Evolutionary conservation across 371 early-diverging fungal genomes (phyloP).

Genomic region (Apophysomyces trapeziformis): DNA sequence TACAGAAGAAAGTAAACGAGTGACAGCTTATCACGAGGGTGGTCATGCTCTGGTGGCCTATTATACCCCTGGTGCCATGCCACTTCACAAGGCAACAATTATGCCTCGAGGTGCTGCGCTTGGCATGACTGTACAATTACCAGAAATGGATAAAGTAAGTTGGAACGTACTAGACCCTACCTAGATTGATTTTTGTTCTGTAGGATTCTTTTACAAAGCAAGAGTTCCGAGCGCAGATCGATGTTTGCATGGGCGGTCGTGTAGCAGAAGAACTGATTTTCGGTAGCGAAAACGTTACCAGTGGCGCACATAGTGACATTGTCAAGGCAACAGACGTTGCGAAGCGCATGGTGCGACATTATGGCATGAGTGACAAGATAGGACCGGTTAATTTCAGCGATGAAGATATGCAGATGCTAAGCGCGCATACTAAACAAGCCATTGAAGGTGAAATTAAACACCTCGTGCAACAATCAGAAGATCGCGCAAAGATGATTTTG

Average conservation of each 20-base stretch:
- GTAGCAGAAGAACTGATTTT: constrained; percentile 93
- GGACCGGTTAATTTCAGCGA: constrained; percentile 58
- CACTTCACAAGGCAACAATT: constrained; percentile 95
- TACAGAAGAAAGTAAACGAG: constrained; percentile 77
- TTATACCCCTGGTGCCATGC: constrained; percentile 89
- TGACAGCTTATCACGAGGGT: constrained; percentile 96
- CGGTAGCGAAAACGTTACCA: constrained; percentile 88
- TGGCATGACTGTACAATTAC: constrained; percentile 91
- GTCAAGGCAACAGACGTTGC: constrained; percentile 87
- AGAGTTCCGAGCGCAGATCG: constrained; percentile 85
- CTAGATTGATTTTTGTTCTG: neutral
- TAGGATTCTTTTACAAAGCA: constrained; percentile 70
- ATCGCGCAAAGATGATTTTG: constrained; percentile 74
- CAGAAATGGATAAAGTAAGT: constrained; percentile 80
- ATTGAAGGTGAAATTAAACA: constrained; percentile 83
- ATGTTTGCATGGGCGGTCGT: constrained; percentile 95
- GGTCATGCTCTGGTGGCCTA: constrained; percentile 94
- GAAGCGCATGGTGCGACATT: constrained; percentile 83
- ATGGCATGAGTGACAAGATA: constrained; percentile 90
- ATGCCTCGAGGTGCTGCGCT: constrained; percentile 92
- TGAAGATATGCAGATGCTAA: constrained; percentile 73
- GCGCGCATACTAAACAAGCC: constrained; percentile 67
- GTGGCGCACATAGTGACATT: constrained; percentile 90
- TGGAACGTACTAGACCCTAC: neutral
- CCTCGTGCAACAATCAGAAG: constrained; percentile 52